Evolutionary conservation across 2,329 filamentous ascomycete species (phyloP).

Genomic region (Chrysoporthe deuterocubensis): DNA sequence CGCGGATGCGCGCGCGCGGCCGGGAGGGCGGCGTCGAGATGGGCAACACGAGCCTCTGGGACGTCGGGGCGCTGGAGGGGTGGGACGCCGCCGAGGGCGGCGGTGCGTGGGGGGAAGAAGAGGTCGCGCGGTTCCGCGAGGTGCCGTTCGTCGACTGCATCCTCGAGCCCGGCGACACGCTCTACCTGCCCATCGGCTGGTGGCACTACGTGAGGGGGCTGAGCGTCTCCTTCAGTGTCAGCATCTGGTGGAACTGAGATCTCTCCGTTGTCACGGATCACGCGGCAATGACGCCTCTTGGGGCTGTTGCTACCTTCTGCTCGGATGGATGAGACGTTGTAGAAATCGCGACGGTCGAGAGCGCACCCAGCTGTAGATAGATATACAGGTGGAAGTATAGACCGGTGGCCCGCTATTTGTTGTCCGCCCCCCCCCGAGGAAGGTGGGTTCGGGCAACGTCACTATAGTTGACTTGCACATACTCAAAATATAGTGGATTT

Average conservation of each 20-base stretch:
- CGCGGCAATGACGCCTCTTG: not conserved
- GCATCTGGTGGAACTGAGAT: slow-evolving; percentile 86
- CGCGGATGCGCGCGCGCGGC: slow-evolving; percentile 63
- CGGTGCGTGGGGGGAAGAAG: slow-evolving; percentile 27
- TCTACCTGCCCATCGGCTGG: slow-evolving; percentile 94
- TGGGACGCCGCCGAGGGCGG: slow-evolving; percentile 48
- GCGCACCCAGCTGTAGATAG: too few species aligned
- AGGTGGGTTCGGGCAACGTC: too few species aligned
- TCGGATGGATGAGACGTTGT: too few species aligned
- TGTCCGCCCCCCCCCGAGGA: too few species aligned
- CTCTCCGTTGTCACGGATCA: not conserved
- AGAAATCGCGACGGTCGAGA: too few species aligned
- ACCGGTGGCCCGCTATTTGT: too few species aligned
- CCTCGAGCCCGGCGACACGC: slow-evolving; percentile 76
- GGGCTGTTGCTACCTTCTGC: not conserved
- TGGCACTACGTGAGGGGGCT: slow-evolving; percentile 96
- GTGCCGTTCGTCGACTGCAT: slow-evolving; percentile 77
- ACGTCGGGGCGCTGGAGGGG: slow-evolving; percentile 72
- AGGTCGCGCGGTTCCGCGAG: slow-evolving; percentile 54
- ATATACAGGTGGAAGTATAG: too few species aligned
- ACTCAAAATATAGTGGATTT: not conserved
- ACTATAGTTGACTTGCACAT: not conserved
- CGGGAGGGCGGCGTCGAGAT: slow-evolving; percentile 79
- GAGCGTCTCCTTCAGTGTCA: slow-evolving; percentile 89
- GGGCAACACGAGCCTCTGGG: slow-evolving; percentile 84